These are phyloP conservation scores for Microstroma glucosiphilum DNA, from an alignment of 1,284 basidiomycete genomes.

Conservation along the genomic window DNA sequence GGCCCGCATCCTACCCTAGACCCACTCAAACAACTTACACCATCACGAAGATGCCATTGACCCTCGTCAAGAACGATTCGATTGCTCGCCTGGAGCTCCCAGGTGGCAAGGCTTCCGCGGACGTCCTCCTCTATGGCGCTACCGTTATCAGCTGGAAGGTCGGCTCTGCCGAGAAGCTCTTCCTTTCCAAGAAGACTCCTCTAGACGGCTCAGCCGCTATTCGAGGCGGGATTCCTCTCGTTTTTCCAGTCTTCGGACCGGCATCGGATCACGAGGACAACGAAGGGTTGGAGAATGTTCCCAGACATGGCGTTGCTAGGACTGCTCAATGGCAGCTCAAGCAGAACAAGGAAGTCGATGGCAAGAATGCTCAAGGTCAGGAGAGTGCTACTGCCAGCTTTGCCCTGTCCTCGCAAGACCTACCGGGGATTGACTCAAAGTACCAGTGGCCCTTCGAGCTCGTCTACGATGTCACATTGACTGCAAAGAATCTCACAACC, in stretches of 20 bases:
- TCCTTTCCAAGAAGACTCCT: slow-evolving; percentile 28
- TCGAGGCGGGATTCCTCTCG: slow-evolving; percentile 40
- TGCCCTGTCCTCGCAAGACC: background rate
- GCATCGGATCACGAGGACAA: slow-evolving; percentile 27
- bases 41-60: background rate
- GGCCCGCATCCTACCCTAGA: no score
- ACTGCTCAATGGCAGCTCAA: slow-evolving; percentile 25
- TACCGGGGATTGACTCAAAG: background rate
- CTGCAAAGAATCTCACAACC: slow-evolving; percentile 30
- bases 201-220: slow-evolving; percentile 33
- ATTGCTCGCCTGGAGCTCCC: slow-evolving; percentile 3
- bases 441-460: slow-evolving; percentile 13
- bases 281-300: slow-evolving; percentile 20
- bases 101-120: slow-evolving; percentile 14
- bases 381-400: slow-evolving; percentile 2
- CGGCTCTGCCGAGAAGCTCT: slow-evolving; percentile 33
- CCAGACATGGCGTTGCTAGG: slow-evolving; percentile 38
- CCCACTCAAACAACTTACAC: no score
- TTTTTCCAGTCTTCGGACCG: slow-evolving; percentile 41
- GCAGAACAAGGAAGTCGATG: slow-evolving; percentile 19
- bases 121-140: slow-evolving; percentile 35
- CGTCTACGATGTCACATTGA: slow-evolving; percentile 17
- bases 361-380: background rate
- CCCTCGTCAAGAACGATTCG: background rate
- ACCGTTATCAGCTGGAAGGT: slow-evolving; percentile 41